phyloP scores from a whole-genome alignment of 306 rosid genomes.

The Citrullus colocynthis region DNA sequence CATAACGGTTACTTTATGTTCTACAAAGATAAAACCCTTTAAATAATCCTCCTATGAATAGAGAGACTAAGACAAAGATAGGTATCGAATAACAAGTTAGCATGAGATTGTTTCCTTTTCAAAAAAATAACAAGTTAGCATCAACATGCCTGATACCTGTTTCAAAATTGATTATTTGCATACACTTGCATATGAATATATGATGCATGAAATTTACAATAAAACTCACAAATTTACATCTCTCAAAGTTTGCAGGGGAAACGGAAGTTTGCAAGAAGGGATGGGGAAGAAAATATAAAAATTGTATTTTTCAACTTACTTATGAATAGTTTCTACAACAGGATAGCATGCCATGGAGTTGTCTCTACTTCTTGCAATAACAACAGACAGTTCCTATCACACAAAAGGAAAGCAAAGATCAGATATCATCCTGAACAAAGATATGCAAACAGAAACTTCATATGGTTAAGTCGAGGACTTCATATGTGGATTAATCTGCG shows the following conservation, averaged over 20 bases:
- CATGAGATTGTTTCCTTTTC: too few relatives aligned
- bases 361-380: conserved; percentile 86
- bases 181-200: neutral
- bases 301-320: conserved; percentile 31
- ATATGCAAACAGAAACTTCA: neutral
- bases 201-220: neutral
- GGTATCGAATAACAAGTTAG: neutral
- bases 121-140: neutral
- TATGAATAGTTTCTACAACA: conserved; percentile 90
- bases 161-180: neutral
- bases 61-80: neutral
- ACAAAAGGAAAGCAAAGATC: neutral
- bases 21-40: neutral
- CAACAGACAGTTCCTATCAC: conserved; percentile 73
- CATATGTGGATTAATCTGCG: neutral
- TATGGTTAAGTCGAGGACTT: neutral
- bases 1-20: neutral
- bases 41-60: neutral
- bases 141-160: neutral
- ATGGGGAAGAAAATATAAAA: neutral
- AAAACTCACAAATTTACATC: neutral
- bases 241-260: neutral
- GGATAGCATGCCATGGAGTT: conserved; percentile 62
- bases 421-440: neutral
- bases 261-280: neutral